Evolutionary conservation across 1,139 yeast genomes (phyloP).

Genomic region (Blastobotrys petasosporus): DNA sequence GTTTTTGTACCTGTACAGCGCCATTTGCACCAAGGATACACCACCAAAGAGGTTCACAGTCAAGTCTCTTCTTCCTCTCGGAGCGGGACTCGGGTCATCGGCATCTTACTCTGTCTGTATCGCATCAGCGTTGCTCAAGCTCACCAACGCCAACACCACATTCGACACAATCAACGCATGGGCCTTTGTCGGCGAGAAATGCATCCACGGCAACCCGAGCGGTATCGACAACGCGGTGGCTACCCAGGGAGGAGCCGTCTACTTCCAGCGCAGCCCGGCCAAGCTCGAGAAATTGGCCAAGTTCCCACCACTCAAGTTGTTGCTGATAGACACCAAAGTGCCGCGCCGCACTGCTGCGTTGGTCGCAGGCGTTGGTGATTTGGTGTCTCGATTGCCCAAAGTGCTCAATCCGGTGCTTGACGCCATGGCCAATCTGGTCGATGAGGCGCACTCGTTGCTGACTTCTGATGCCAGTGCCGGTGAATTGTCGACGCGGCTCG

Average conservation of each 20-base stretch:
- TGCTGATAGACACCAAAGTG: conserved; percentile 77
- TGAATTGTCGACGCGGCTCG: conserved; percentile 31
- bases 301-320: conserved; percentile 67
- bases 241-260: conserved; percentile 91
- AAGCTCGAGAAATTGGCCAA: conserved; percentile 3
- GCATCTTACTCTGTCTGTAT: conserved; percentile 87
- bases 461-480: conserved; percentile 1
- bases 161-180: conserved; percentile 68
- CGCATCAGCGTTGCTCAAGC: conserved; percentile 61
- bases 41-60: conserved; percentile 57
- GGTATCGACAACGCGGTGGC: conserved; percentile 98
- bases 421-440: conserved; percentile 41
- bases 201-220: conserved; percentile 95
- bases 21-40: conserved; percentile 44
- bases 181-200: conserved; percentile 91
- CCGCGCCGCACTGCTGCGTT: conserved; percentile 83
- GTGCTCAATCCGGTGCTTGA: conserved; percentile 56
- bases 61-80: conserved; percentile 84
- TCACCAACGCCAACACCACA: conserved; percentile 6
- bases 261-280: conserved; percentile 59
- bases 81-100: conserved; percentile 95
- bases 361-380: conserved; percentile 67
- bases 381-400: conserved; percentile 49
- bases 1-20: conserved; percentile 69
- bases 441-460: conserved; percentile 53